These are phyloP conservation scores for Backusella sp. DNA, from an alignment of 192 early-diverging fungal genomes.

Conservation along the genomic window DNA sequence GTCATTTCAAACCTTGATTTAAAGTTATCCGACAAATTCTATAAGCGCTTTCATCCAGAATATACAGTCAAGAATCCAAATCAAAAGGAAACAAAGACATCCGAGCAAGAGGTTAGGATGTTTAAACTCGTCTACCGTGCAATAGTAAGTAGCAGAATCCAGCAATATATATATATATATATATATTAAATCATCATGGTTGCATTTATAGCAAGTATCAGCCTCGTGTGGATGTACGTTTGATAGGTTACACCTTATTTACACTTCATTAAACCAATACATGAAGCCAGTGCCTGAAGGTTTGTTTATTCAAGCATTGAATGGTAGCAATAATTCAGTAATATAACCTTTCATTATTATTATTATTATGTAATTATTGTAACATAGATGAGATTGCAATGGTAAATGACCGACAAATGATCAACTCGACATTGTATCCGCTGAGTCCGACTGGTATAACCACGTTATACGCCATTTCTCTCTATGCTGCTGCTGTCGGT, in stretches of 20 bases:
- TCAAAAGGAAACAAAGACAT: neutral
- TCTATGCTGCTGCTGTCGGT: neutral
- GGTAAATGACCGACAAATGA: constrained; percentile 4
- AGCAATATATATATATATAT: neutral
- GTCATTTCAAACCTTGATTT: constrained; percentile 17
- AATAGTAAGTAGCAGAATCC: neutral
- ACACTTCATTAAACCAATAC: neutral
- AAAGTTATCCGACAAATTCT: constrained; percentile 11
- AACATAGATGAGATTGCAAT: neutral
- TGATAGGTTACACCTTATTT: constrained; percentile 7
- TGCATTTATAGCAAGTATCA: neutral
- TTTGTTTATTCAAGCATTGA: neutral
- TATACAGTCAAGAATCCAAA: constrained; percentile 11
- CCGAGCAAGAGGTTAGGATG: neutral
- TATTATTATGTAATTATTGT: neutral
- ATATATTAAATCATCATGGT: neutral
- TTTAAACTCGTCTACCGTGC: neutral
- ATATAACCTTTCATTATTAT: neutral
- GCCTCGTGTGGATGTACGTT: neutral
- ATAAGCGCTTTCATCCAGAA: constrained; percentile 14
- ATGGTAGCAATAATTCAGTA: neutral
- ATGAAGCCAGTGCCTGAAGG: neutral
- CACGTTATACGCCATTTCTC: neutral
- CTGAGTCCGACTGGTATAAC: constrained; percentile 12
- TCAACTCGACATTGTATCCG: constrained; percentile 6